Conservation (phyloP, 2,329 filamentous ascomycete species). For the Fragosphaeria purpurea region DNA sequence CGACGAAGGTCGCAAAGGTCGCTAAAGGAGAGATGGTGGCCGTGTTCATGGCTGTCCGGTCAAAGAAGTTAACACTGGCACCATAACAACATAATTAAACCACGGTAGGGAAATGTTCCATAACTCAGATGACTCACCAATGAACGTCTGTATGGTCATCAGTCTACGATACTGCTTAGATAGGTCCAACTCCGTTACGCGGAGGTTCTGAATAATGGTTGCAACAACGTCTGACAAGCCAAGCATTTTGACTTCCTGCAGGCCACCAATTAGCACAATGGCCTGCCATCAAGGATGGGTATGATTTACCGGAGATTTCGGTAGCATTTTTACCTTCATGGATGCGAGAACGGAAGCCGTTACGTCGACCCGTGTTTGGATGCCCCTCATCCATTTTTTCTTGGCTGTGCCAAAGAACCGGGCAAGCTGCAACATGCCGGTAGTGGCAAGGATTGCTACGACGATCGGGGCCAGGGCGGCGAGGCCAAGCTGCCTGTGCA, state of each 20-base stretch:
- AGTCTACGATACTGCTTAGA: neutral
- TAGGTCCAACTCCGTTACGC: neutral
- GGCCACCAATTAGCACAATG: neutral
- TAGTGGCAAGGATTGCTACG: neutral
- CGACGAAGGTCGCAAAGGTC: constrained; percentile 1
- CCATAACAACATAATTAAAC: no score
- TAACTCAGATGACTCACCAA: neutral
- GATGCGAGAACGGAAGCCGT: constrained; percentile 36
- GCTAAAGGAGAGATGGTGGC: neutral
- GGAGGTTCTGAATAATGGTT: neutral
- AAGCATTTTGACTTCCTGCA: constrained; percentile 1
- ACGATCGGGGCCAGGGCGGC: constrained; percentile 3
- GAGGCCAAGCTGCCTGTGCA: constrained; percentile 8
- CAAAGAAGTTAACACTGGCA: neutral
- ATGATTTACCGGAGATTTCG: no score
- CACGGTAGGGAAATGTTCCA: no score
- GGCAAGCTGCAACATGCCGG: neutral
- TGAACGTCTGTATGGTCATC: neutral
- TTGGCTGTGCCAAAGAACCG: neutral
- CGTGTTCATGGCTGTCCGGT: neutral
- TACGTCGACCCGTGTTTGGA: constrained; percentile 35
- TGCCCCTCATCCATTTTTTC: constrained; percentile 34
- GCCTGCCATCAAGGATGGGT: no score
- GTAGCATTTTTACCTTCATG: constrained; percentile 28
- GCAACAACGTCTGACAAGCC: neutral